Percentiles rank a stretch among this genome's conserved stretches.
Evolutionary conservation across 164 flowering plant species (phyloP).

Genomic region (Liquidambar formosana): DNA sequence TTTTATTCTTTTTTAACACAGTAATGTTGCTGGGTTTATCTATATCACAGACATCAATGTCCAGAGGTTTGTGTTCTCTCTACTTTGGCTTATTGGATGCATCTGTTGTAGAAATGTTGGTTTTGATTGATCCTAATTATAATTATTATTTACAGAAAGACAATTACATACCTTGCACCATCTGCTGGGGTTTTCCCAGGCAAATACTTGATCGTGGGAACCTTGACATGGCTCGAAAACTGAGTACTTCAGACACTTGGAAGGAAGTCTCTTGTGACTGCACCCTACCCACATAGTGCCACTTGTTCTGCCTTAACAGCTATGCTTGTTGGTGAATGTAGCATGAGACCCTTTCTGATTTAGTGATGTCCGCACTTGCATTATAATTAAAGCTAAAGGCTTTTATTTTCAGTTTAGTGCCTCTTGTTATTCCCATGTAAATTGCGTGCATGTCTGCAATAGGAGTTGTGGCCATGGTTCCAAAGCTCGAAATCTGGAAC

Average conservation of each 20-base stretch:
- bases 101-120: background rate
- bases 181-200: conserved; percentile 87
- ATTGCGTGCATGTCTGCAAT: too few species aligned
- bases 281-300: too few species aligned
- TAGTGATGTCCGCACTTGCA: too few species aligned
- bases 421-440: too few species aligned
- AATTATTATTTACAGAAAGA: conserved; percentile 50
- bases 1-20: conserved; percentile 31
- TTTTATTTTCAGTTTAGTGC: too few species aligned
- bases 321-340: too few species aligned
- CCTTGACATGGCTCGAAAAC: conserved; percentile 78
- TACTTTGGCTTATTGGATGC: background rate
- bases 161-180: conserved; percentile 87
- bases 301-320: too few species aligned
- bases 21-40: conserved; percentile 89
- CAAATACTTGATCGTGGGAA: conserved; percentile 68
- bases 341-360: too few species aligned
- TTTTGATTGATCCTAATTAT: background rate
- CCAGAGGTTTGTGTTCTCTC: conserved; percentile 54
- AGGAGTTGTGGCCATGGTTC: too few species aligned
- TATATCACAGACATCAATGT: conserved; percentile 77
- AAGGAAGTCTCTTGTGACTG: background rate
- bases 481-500: too few species aligned
- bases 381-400: too few species aligned
- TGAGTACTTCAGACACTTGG: conserved; percentile 31